These are phyloP conservation scores for Onygena corvina DNA, from an alignment of 2,329 filamentous ascomycete species.

Conservation along the genomic window DNA sequence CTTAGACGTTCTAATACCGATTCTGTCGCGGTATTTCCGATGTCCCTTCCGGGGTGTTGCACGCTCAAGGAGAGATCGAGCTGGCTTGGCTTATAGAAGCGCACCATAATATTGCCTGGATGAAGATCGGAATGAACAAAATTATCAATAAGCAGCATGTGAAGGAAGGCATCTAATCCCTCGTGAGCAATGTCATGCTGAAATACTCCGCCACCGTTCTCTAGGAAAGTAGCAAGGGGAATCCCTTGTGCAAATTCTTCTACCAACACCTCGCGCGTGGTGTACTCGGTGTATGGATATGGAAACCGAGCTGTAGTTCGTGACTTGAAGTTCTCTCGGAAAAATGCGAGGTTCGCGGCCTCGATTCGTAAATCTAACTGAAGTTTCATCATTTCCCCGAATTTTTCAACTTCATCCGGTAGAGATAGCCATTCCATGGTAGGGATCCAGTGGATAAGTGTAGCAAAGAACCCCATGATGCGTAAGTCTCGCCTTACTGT, in stretches of 20 bases:
- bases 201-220: constrained; percentile 83
- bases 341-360: constrained; percentile 72
- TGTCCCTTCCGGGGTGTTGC: constrained; percentile 15
- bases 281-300: constrained; percentile 84
- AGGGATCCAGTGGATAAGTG: constrained; percentile 69
- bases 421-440: constrained; percentile 96
- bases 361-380: constrained; percentile 93
- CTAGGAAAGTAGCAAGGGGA: constrained; percentile 76
- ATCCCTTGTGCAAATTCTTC: constrained; percentile 96
- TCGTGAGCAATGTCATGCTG: constrained; percentile 91
- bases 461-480: constrained; percentile 90
- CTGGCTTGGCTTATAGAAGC: constrained; percentile 77
- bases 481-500: constrained; percentile 79
- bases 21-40: constrained; percentile 52
- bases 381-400: constrained; percentile 98
- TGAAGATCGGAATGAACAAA: constrained; percentile 95
- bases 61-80: constrained; percentile 50
- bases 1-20: constrained; percentile 68
- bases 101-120: constrained; percentile 98
- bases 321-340: constrained; percentile 80
- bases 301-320: constrained; percentile 94
- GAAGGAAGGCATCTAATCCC: constrained; percentile 86
- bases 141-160: constrained; percentile 94
- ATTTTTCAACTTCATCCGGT: constrained; percentile 84
- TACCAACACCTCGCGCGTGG: constrained; percentile 79